Evolutionary conservation across 2,329 filamentous ascomycete species (phyloP).

Genomic region (Cladosporium cucumerinum): DNA sequence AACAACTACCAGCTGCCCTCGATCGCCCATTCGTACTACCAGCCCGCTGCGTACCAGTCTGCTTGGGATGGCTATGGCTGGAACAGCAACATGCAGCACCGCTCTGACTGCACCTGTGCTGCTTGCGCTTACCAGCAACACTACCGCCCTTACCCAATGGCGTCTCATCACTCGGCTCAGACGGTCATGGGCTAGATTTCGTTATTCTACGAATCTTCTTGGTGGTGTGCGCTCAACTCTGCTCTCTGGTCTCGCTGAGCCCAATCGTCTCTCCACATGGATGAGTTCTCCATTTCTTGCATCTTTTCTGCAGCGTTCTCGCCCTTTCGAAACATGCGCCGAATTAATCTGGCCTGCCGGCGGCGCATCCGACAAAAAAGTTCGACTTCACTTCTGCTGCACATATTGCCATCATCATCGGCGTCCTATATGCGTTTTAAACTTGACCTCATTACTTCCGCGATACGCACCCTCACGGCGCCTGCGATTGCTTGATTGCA

Average conservation of each 20-base stretch:
- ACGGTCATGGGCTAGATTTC: conserved; percentile 35
- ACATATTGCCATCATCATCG: conserved; percentile 10
- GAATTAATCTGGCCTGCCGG: background rate
- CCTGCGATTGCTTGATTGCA: conserved; percentile 6
- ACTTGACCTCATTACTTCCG: background rate
- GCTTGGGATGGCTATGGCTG: conserved; percentile 28
- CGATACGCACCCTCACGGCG: conserved; percentile 4
- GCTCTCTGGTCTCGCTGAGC: background rate
- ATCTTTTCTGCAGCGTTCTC: conserved; percentile 11
- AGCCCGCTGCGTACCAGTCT: conserved; percentile 27
- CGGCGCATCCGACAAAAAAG: background rate
- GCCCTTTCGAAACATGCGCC: background rate
- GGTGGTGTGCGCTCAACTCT: background rate
- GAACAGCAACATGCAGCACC: conserved; percentile 29
- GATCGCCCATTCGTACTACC: conserved; percentile 29
- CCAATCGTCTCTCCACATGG: background rate
- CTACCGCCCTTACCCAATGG: conserved; percentile 34
- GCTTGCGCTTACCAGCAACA: conserved; percentile 34
- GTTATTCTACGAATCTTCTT: background rate
- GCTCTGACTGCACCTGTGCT: conserved; percentile 36
- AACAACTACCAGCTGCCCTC: conserved; percentile 29
- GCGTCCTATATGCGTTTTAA: conserved; percentile 11
- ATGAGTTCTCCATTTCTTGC: background rate
- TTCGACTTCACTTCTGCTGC: conserved; percentile 12
- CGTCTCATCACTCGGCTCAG: conserved; percentile 33